Percentiles rank a stretch among this genome's conserved stretches.
Conservation (phyloP, 106 monocot genomes). For the Acorus gramineus region DNA sequence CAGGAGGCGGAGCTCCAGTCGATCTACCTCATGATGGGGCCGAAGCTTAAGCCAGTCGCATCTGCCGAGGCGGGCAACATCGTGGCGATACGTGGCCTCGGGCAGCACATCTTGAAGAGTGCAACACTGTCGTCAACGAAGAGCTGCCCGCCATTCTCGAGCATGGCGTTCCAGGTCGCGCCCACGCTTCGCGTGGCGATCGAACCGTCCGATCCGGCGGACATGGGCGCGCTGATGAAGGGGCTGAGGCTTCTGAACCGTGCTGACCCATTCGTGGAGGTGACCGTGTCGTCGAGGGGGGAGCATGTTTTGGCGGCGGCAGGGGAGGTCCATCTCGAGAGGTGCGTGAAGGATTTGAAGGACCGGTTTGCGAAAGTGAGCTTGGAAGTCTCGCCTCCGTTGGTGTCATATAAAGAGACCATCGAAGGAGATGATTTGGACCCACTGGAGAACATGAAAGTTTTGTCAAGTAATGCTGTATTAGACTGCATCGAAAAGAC, state of each 20-base stretch:
- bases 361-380: slow-evolving; percentile 83
- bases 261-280: slow-evolving; percentile 91
- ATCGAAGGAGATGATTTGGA: slow-evolving; percentile 54
- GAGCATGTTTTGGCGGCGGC: slow-evolving; percentile 93
- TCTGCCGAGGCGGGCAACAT: slow-evolving; percentile 61
- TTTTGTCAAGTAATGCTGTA: slow-evolving; percentile 6
- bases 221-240: slow-evolving; percentile 57
- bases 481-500: slow-evolving; percentile 40
- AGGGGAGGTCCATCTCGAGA: slow-evolving; percentile 92
- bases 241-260: slow-evolving; percentile 77
- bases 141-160: slow-evolving; percentile 81
- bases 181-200: slow-evolving; percentile 89
- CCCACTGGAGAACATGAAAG: slow-evolving; percentile 32
- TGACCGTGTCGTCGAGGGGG: slow-evolving; percentile 70
- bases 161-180: slow-evolving; percentile 91
- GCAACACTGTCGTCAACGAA: slow-evolving; percentile 79
- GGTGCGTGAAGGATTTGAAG: slow-evolving; percentile 88
- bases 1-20: slow-evolving; percentile 72
- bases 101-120: slow-evolving; percentile 77
- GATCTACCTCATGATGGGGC: slow-evolving; percentile 96
- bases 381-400: slow-evolving; percentile 72
- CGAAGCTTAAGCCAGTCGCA: slow-evolving; percentile 53
- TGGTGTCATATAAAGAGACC: slow-evolving; percentile 83
- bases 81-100: slow-evolving; percentile 83
- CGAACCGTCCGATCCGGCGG: slow-evolving; percentile 72